A percentile compares a stretch with the other conserved stretches of the same genome.
phyloP scores from a whole-genome alignment of 2,329 filamentous ascomycete species.

The Alternaria brassicae region DNA sequence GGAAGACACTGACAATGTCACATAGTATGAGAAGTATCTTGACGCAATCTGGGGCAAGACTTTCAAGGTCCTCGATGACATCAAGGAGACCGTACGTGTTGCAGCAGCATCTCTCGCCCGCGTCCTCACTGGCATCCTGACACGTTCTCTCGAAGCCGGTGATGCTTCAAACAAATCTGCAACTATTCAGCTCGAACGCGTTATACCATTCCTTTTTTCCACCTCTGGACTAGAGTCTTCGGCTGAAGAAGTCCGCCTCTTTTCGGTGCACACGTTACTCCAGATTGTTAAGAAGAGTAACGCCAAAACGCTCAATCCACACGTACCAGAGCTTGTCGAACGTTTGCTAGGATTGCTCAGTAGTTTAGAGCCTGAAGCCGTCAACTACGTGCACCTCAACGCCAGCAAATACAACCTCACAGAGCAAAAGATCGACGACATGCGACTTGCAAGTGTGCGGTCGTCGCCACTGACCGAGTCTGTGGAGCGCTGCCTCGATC shows the following conservation, averaged over 20 bases:
- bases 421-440: constrained; percentile 87
- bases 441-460: constrained; percentile 80
- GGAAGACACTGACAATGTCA: constrained; percentile 12
- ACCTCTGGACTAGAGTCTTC: constrained; percentile 87
- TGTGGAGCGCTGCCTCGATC: constrained; percentile 86
- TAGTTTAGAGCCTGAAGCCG: constrained; percentile 83
- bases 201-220: constrained; percentile 89
- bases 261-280: constrained; percentile 80
- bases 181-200: constrained; percentile 80
- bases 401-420: constrained; percentile 83
- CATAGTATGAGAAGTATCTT: constrained; percentile 80
- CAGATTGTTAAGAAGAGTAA: constrained; percentile 87
- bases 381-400: constrained; percentile 93
- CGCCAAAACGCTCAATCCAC: constrained; percentile 77
- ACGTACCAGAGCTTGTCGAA: constrained; percentile 81
- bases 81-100: constrained; percentile 86
- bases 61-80: constrained; percentile 93
- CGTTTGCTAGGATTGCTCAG: constrained; percentile 83
- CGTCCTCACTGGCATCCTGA: constrained; percentile 81
- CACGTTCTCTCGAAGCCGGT: constrained; percentile 83
- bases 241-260: constrained; percentile 84
- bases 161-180: constrained; percentile 71
- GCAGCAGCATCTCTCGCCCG: constrained; percentile 85
- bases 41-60: constrained; percentile 83
- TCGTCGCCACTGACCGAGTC: constrained; percentile 90